These are phyloP conservation scores for Ophiosphaerella narmari DNA, from an alignment of 2,329 filamentous ascomycete species.

Conservation along the genomic window DNA sequence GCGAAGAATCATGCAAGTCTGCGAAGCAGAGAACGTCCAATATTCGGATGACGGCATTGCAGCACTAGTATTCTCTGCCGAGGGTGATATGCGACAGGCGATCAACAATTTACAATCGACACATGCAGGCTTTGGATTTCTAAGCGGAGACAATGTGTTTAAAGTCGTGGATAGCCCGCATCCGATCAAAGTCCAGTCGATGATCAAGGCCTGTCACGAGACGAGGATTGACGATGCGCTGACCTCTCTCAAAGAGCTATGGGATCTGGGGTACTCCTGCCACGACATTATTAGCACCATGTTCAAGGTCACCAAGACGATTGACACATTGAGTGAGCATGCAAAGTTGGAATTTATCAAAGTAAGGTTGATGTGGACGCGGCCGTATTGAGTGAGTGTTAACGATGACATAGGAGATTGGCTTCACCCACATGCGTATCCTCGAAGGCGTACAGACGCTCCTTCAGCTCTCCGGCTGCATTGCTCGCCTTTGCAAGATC, in stretches of 20 bases:
- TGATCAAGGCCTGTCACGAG: slow-evolving; percentile 97
- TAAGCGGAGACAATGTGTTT: slow-evolving; percentile 98
- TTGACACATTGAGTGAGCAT: slow-evolving; percentile 89
- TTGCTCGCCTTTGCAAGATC: slow-evolving; percentile 88
- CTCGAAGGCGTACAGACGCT: slow-evolving; percentile 96
- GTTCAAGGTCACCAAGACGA: slow-evolving; percentile 97
- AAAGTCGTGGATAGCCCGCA: slow-evolving; percentile 96
- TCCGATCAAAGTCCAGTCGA: slow-evolving; percentile 96
- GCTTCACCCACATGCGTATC: slow-evolving; percentile 98
- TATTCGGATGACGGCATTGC: slow-evolving; percentile 93
- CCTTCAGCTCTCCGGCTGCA: slow-evolving; percentile 88
- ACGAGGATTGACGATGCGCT: slow-evolving; percentile 86
- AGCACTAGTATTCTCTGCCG: slow-evolving; percentile 94
- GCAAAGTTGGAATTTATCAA: slow-evolving; percentile 97
- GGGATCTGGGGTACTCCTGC: slow-evolving; percentile 94
- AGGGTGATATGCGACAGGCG: slow-evolving; percentile 98
- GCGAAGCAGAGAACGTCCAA: slow-evolving; percentile 86
- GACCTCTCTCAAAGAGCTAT: slow-evolving; percentile 85
- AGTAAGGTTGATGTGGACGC: slow-evolving; percentile 14
- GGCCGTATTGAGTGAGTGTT: background rate
- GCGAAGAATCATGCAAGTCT: slow-evolving; percentile 87
- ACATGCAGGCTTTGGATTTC: slow-evolving; percentile 89
- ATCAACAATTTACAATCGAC: slow-evolving; percentile 99
- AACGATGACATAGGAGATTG: slow-evolving; percentile 68
- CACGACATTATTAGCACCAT: slow-evolving; percentile 99